Evolutionary conservation across 2,329 filamentous ascomycete species (phyloP).

Genomic region (Fusarium odoratissimum): DNA sequence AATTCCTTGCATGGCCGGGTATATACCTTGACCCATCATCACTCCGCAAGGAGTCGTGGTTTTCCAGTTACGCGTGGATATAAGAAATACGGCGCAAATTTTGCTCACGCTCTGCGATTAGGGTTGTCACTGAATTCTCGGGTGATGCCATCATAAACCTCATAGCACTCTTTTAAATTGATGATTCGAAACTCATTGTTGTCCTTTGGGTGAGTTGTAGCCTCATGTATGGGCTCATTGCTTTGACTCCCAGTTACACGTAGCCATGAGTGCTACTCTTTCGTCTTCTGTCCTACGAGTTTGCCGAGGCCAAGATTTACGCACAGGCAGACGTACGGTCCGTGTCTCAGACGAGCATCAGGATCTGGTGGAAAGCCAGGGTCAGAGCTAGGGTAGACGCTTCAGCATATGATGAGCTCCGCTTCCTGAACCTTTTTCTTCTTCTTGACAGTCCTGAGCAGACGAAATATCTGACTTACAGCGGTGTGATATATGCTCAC

Average conservation of each 20-base stretch:
- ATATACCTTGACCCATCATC: neutral
- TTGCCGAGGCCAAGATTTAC: conserved; percentile 8
- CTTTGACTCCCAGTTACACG: conserved; percentile 3
- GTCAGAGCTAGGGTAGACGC: neutral
- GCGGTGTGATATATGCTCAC: neutral
- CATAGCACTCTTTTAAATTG: neutral
- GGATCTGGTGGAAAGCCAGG: conserved; percentile 1
- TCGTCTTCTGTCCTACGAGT: conserved; percentile 1
- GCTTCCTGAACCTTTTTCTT: neutral
- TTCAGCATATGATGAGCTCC: neutral
- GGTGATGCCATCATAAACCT: neutral
- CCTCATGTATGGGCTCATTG: neutral
- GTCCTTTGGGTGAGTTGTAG: neutral
- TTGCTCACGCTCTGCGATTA: neutral
- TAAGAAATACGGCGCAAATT: neutral
- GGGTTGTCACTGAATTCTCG: neutral
- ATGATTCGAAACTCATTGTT: neutral
- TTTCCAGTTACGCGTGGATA: neutral
- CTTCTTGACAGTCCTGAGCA: neutral
- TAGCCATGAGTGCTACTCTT: neutral
- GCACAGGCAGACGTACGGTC: conserved; percentile 13
- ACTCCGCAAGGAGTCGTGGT: neutral
- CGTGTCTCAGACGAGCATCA: conserved; percentile 16
- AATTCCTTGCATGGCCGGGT: neutral
- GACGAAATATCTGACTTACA: neutral